phyloP scores from a whole-genome alignment of 2,329 filamentous ascomycete genomes.

The Botrytis medusae region DNA sequence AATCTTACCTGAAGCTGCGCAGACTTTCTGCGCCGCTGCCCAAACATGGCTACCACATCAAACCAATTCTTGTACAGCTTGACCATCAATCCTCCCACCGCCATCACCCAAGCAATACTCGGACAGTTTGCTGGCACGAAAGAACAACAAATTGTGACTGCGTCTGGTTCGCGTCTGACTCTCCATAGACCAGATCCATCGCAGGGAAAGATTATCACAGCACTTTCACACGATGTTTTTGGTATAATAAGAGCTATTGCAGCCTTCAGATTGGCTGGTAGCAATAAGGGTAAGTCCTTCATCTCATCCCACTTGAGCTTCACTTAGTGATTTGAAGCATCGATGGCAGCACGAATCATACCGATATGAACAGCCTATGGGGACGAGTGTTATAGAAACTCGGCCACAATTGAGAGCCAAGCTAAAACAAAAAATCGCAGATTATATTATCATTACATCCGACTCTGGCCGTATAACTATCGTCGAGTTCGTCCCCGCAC shows the following conservation, averaged over 20 bases:
- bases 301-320: constrained; percentile 47
- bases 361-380: constrained; percentile 36
- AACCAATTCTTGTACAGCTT: constrained; percentile 99
- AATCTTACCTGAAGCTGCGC: constrained; percentile 29
- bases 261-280: constrained; percentile 88
- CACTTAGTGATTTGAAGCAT: constrained; percentile 73
- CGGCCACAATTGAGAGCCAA: constrained; percentile 27
- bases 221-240: constrained; percentile 92
- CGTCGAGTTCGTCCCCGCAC: constrained; percentile 82
- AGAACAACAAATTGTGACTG: constrained; percentile 96
- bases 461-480: constrained; percentile 95
- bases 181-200: constrained; percentile 83
- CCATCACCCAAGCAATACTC: constrained; percentile 84
- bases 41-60: constrained; percentile 87
- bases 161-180: constrained; percentile 84
- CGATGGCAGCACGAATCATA: constrained; percentile 49
- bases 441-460: constrained; percentile 92
- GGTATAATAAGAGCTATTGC: constrained; percentile 90
- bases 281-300: constrained; percentile 82
- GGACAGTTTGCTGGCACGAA: constrained; percentile 96
- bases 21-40: constrained; percentile 35
- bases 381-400: constrained; percentile 25
- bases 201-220: constrained; percentile 80
- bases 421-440: constrained; percentile 50
- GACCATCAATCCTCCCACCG: constrained; percentile 89